Conservation (phyloP, 176 grass and related monocot species). For the Oryza coarctata region DNA sequence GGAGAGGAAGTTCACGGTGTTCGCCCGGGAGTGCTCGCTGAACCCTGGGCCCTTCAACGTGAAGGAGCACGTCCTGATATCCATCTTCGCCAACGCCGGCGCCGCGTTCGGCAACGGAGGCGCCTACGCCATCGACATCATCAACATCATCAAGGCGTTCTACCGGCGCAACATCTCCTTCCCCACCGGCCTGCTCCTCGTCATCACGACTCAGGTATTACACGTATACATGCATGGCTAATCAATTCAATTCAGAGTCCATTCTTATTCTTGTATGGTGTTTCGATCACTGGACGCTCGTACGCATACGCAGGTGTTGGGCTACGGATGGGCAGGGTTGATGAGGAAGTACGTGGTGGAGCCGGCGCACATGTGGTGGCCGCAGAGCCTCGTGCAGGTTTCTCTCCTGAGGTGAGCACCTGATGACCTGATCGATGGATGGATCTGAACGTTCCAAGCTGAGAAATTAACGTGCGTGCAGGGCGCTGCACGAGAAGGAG, state of each 20-base stretch:
- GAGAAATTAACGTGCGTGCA: slow-evolving; percentile 7
- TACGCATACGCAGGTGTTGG: slow-evolving; percentile 42
- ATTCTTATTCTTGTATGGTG: too few species aligned
- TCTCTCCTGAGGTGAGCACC: slow-evolving; percentile 65
- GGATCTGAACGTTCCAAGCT: not conserved
- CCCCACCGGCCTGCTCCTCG: slow-evolving; percentile 43
- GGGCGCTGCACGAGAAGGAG: slow-evolving; percentile 90
- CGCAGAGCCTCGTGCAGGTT: slow-evolving; percentile 67
- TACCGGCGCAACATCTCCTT: slow-evolving; percentile 69
- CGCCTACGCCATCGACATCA: slow-evolving; percentile 74
- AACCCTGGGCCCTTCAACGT: slow-evolving; percentile 86
- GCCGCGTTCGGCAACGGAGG: slow-evolving; percentile 59
- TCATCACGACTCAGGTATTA: slow-evolving; percentile 64
- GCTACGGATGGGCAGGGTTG: slow-evolving; percentile 92
- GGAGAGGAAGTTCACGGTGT: slow-evolving; percentile 34
- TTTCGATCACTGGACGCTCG: not conserved
- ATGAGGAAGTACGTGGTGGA: slow-evolving; percentile 95
- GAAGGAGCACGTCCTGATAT: slow-evolving; percentile 89
- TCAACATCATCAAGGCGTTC: slow-evolving; percentile 48
- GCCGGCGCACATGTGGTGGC: slow-evolving; percentile 97
- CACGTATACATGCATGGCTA: too few species aligned
- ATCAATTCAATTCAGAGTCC: too few species aligned
- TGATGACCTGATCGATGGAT: not conserved
- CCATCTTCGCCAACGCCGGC: slow-evolving; percentile 84
- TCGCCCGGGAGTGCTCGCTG: slow-evolving; percentile 29